Base-by-base conservation (phyloP, 1,139 yeast species). In the Ogataea hybrid region DNA sequence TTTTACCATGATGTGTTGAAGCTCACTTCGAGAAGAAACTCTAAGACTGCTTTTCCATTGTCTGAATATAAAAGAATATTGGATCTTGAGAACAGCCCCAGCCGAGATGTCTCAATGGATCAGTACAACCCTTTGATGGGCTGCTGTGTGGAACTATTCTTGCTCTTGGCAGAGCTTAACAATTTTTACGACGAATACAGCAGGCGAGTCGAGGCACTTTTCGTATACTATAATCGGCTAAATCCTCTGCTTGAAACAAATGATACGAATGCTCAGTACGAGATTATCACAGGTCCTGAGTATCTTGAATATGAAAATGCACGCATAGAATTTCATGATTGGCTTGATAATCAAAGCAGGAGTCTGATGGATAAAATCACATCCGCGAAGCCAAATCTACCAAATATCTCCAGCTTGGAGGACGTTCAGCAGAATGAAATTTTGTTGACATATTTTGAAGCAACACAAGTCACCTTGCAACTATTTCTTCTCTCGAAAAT, bases 1-100 rank as follows among this genome's bases (percentile, higher is more conserved):
- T 52, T 55, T 30, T 52, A 50, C 35, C 54, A 53, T 30, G 58
- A 55, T 44, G 47, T 50, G 21, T 37, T 48, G 20, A 54, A 52
- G 36, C 49, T 55, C 11, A 50, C 53, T 4, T 37, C 49, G 15
- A 45, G 44, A 9, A 31, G 41, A n/a, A 41, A 36, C 23, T 32
- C 47, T 4, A 58, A 57, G 3, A 56, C 59, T 2, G 31, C 50
- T 8, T 55, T 53, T 37, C 50, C 58, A 2, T 39, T 49, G 15
- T 11, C 32, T 2, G 55, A 54, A 31, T 55, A 55, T 36, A 30
- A 42, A 22, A 39, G 36, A 22, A 37, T 31, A 1, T 18, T 46
- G 8, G 31, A 32, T 14, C 23, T 23, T 8, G 17, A 25, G 27
- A 21, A 25, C 18, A 17, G 18, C 18, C 12, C 5, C 18, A 7